phyloP scores from a whole-genome alignment of 2,329 filamentous ascomycete species.

The Talaromyces sp. region DNA sequence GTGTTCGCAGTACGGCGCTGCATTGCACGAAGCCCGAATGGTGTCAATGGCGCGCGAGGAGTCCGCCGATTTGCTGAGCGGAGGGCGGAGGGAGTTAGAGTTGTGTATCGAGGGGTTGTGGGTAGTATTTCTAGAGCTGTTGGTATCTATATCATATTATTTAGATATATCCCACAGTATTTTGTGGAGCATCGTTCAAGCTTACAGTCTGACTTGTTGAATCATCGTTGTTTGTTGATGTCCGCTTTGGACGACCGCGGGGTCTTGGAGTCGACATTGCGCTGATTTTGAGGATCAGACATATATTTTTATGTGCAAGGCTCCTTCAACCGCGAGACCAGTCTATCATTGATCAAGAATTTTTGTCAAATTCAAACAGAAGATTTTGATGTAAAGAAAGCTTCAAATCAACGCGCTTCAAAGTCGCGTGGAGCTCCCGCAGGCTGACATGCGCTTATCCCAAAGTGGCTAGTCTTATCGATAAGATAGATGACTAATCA shows the following conservation, averaged over 20 bases:
- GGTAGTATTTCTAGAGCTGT: constrained; percentile 22
- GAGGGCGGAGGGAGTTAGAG: constrained; percentile 32
- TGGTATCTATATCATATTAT: background rate
- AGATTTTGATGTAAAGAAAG: background rate
- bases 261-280: constrained; percentile 18
- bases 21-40: constrained; percentile 54
- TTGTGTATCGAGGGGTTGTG: constrained; percentile 34
- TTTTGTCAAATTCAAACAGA: background rate
- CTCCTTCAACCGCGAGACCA: background rate
- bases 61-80: constrained; percentile 35
- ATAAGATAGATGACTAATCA: constrained; percentile 34
- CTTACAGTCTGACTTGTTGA: constrained; percentile 11
- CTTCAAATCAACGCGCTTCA: background rate
- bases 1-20: constrained; percentile 54
- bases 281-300: background rate
- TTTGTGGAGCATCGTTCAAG: background rate
- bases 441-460: no score
- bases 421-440: background rate
- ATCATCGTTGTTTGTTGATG: constrained; percentile 21
- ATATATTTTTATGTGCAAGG: background rate
- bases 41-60: constrained; percentile 50
- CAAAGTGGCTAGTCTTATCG: constrained; percentile 26
- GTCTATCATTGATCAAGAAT: background rate
- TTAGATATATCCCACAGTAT: background rate
- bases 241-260: constrained; percentile 15